Conservation (phyloP, 1,284 basidiomycete species). For the Flammula alnicola region DNA sequence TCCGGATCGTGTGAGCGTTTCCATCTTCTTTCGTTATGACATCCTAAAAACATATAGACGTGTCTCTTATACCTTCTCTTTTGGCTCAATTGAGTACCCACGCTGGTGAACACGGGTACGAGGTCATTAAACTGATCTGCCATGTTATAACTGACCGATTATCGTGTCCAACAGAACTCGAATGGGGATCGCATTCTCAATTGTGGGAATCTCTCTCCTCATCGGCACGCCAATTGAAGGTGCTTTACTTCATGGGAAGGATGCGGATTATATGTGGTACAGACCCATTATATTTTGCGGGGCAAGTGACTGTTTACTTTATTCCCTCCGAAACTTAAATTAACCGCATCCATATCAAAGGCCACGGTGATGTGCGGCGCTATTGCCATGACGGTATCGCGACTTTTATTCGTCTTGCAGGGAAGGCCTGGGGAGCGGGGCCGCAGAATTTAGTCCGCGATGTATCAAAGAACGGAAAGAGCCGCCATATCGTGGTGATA, state of each 20-base stretch:
- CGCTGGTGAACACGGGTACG: slow-evolving; percentile 51
- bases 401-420: slow-evolving; percentile 23
- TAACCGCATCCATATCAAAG: slow-evolving; percentile 3
- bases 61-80: slow-evolving; percentile 53
- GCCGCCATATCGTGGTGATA: not conserved
- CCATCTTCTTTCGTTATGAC: not conserved
- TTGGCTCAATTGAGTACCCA: slow-evolving; percentile 47
- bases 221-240: slow-evolving; percentile 55
- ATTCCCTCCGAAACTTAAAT: not conserved
- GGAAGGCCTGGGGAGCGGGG: slow-evolving; percentile 14
- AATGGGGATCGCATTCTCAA: slow-evolving; percentile 57
- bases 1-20: slow-evolving; percentile 49
- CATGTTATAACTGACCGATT: not conserved
- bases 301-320: slow-evolving; percentile 33
- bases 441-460: slow-evolving; percentile 12
- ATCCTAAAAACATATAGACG: slow-evolving; percentile 36
- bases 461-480: slow-evolving; percentile 1
- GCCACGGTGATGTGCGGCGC: slow-evolving; percentile 25
- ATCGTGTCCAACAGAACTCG: slow-evolving; percentile 39
- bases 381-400: slow-evolving; percentile 27
- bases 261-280: slow-evolving; percentile 36
- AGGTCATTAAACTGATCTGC: not conserved
- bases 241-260: slow-evolving; percentile 37
- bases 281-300: slow-evolving; percentile 45
- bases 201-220: slow-evolving; percentile 51